Percentiles rank a stretch among this genome's conserved stretches.
phyloP scores from a whole-genome alignment of 306 rosid species.

The Amphicarpaea edgeworthii region DNA sequence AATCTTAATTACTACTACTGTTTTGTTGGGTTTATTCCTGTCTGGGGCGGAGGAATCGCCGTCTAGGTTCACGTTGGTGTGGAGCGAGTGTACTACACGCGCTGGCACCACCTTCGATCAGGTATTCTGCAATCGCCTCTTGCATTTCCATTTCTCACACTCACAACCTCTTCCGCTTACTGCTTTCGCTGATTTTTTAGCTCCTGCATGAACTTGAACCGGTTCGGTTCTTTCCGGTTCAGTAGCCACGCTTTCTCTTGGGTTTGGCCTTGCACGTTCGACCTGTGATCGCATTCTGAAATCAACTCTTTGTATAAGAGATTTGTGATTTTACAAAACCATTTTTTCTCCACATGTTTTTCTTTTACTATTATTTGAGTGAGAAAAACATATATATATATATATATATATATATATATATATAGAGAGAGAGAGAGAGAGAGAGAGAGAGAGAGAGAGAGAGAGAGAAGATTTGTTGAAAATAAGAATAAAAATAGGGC shows the following conservation, averaged over 20 bases:
- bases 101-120: constrained; percentile 24
- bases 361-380: neutral
- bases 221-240: neutral
- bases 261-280: no score
- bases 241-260: neutral
- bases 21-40: no score
- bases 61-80: neutral
- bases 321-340: neutral
- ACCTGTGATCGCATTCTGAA: neutral
- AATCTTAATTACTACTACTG: neutral
- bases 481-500: neutral
- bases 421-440: no score
- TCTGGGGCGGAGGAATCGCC: no score
- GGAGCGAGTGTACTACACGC: constrained; percentile 43
- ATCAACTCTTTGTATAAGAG: neutral
- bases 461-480: neutral
- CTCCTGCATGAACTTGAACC: constrained; percentile 11
- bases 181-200: neutral
- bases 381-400: neutral
- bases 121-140: constrained; percentile 27
- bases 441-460: no score
- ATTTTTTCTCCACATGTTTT: neutral
- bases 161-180: neutral
- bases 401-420: no score
- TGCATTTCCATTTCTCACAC: constrained; percentile 9